Evolutionary conservation across 2,329 filamentous ascomycete species (phyloP).

Genomic region (Nannizziopsis barbatae): DNA sequence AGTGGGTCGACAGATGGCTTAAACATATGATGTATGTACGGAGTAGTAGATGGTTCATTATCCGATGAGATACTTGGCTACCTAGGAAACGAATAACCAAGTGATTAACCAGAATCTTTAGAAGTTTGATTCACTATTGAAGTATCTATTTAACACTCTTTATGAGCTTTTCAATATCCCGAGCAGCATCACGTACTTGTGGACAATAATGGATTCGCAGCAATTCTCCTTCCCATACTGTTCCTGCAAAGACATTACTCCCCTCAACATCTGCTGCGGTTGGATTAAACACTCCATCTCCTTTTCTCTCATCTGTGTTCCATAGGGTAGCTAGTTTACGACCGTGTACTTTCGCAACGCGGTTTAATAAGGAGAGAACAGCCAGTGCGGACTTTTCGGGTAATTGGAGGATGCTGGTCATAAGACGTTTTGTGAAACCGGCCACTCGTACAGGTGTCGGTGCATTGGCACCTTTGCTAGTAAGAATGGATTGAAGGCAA

Average conservation of each 20-base stretch:
- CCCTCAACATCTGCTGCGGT: slow-evolving; percentile 63
- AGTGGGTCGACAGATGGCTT: no score
- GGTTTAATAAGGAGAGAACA: slow-evolving; percentile 62
- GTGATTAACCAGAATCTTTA: no score
- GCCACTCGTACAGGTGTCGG: slow-evolving; percentile 75
- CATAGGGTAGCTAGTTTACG: slow-evolving; percentile 76
- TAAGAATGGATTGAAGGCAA: slow-evolving; percentile 68
- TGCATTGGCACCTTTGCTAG: slow-evolving; percentile 63
- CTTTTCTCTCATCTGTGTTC: slow-evolving; percentile 87
- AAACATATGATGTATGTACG: no score
- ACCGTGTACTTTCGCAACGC: slow-evolving; percentile 69
- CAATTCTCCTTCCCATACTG: slow-evolving; percentile 88
- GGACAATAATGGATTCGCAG: slow-evolving; percentile 77
- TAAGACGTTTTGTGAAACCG: slow-evolving; percentile 83
- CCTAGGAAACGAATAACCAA: no score
- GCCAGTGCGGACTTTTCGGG: slow-evolving; percentile 83
- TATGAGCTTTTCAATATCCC: slow-evolving; percentile 57
- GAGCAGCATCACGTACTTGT: slow-evolving; percentile 64
- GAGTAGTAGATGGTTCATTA: no score
- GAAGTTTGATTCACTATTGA: not conserved
- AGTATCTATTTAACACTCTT: slow-evolving; percentile 22
- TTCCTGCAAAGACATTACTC: slow-evolving; percentile 81
- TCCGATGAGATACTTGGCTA: no score
- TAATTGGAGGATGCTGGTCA: slow-evolving; percentile 68
- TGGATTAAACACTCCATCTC: slow-evolving; percentile 76